Evolutionary conservation across 2,329 filamentous ascomycete genomes (phyloP), one percentile per base, ranked within the genome.

Genomic region (Cercospora zeae-maydis): DNA sequence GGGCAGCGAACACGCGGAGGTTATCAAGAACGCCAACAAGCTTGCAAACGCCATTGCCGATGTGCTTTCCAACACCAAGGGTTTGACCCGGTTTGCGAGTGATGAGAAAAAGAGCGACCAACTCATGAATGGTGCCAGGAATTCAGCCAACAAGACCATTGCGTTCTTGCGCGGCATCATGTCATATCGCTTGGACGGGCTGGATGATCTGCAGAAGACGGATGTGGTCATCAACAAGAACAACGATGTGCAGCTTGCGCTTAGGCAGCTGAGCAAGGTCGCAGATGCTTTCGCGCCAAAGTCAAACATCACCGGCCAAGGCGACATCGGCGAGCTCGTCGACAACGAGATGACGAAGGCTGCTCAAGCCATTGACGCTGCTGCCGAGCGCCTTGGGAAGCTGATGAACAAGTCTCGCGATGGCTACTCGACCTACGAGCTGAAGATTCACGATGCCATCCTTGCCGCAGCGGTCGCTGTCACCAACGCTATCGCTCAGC

Each of bases 151-250:
- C 68, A 89, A 92, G 0, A 93, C 93, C 0, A 91, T 97, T 67
- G 91, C 91, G 73, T 98, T 98, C 82, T 96, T 99, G 87, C 90
- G 93, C 54, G 88, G 89, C 60, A 85, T 99, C 21, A 91, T 96
- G 78, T 97, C 93, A 69, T 97, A 96, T 83, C 88, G 95, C 10
- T 83, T 99, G 13, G 93, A 96, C 72, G 92, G 91, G 61, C 86
- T 98, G 76, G 93, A 96, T 69, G 86, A 91, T 13, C 83, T 96
- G 67, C 91, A 96, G 76, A 96, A 96, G 86, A 96, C 92, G 2
- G 93, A 98, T 66, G 92, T 98, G 34, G 93, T 99, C 60, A 96
- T 99, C 80, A 96, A 95, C 79, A 93, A 90, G 82, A 98, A 96
- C 78, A 91, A 96, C 67, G 95, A 99, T 68, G 93, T 98, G 9